Percentiles rank a stretch among this genome's conserved stretches.
Evolutionary conservation across 2,329 filamentous ascomycete species (phyloP).

Genomic region (Akanthomyces dipterigenus): DNA sequence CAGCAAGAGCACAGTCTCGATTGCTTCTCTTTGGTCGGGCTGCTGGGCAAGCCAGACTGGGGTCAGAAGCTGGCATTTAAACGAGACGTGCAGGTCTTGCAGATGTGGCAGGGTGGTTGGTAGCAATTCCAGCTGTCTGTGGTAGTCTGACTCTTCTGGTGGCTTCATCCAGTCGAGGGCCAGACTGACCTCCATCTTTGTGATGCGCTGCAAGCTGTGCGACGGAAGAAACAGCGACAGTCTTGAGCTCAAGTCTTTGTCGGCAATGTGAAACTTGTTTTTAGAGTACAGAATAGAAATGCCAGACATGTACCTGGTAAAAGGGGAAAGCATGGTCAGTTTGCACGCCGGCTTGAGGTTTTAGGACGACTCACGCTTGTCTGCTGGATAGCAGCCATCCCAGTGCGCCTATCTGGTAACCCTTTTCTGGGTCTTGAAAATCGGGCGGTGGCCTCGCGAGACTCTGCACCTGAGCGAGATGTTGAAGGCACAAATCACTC

Average conservation of each 20-base stretch:
- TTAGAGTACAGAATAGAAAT: neutral
- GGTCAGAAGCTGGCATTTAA: neutral
- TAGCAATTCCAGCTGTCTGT: neutral
- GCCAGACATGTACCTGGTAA: neutral
- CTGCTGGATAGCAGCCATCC: neutral
- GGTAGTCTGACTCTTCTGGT: neutral
- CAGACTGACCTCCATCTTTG: neutral
- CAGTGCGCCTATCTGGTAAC: neutral
- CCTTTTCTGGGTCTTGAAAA: neutral
- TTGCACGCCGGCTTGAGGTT: neutral
- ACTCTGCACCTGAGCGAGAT: neutral
- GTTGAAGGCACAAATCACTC: neutral
- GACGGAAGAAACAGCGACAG: neutral
- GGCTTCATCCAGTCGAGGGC: neutral
- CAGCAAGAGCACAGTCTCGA: neutral
- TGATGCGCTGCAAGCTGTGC: neutral
- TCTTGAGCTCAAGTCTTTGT: neutral
- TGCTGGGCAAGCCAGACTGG: neutral
- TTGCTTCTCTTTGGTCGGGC: neutral
- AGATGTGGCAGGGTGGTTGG: neutral
- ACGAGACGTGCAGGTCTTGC: neutral
- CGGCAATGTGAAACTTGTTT: neutral
- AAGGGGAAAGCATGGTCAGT: neutral
- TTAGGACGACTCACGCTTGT: neutral
- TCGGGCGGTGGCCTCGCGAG: neutral